phyloP scores from a whole-genome alignment of 2,329 filamentous ascomycete genomes.

The Malbranchea zuffiana region DNA sequence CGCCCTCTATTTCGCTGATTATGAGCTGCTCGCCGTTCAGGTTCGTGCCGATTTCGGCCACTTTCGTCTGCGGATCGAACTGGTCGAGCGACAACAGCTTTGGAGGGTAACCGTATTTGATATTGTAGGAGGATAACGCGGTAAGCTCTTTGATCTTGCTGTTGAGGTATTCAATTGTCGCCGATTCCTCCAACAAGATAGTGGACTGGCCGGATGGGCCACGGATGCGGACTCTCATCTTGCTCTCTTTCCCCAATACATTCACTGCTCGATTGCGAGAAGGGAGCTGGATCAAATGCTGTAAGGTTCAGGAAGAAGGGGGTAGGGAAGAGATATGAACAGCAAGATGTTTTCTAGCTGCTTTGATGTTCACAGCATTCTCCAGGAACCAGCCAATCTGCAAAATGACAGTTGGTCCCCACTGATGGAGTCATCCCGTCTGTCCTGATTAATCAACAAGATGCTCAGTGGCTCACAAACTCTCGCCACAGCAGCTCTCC shows the following conservation, averaged over 20 bases:
- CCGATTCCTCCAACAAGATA: slow-evolving; percentile 56
- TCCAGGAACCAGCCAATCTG: no score
- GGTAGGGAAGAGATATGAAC: no score
- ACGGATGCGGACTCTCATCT: slow-evolving; percentile 65
- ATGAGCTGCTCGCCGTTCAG: slow-evolving; percentile 60
- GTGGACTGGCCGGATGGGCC: slow-evolving; percentile 62
- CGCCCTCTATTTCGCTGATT: slow-evolving; percentile 41
- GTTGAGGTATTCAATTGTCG: slow-evolving; percentile 38
- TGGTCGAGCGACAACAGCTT: slow-evolving; percentile 53
- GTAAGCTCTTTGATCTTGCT: slow-evolving; percentile 47
- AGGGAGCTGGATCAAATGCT: no score
- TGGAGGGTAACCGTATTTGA: slow-evolving; percentile 73
- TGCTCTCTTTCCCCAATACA: no score
- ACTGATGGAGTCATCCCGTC: no score
- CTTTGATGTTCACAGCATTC: no score
- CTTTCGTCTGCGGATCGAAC: slow-evolving; percentile 40
- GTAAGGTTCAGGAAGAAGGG: background rate
- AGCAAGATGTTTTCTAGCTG: no score
- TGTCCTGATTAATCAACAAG: no score
- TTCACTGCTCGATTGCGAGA: no score
- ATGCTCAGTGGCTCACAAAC: no score
- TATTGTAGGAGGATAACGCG: slow-evolving; percentile 53
- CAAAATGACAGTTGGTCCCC: no score
- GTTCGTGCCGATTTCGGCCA: slow-evolving; percentile 48
- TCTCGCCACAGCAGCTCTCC: no score